Base-by-base conservation (phyloP, 768 basidiomycete species). In the Glaciozyma martinii region DNA sequence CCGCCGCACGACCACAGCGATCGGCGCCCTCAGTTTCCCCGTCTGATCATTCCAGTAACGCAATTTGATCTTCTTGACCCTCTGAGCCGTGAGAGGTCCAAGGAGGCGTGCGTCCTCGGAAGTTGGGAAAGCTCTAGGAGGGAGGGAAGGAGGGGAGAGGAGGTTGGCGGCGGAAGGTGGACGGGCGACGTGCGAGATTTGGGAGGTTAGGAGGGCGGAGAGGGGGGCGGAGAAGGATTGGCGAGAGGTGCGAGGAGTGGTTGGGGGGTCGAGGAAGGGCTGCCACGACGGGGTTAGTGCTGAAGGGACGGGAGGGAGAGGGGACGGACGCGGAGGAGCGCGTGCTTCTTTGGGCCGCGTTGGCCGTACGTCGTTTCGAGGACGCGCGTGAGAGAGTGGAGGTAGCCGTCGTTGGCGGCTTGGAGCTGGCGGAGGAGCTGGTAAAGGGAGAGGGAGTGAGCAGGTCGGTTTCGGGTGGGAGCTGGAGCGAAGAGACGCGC, bases 31-130 rank as follows among this genome's bases (percentile, higher is more conserved):
- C 6, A 66, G 23, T 47, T 70, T 70, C 56, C 60, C 62, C 33
- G 52, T 58, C 56, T 69, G 68, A 1, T 12, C 0, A 56, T 63
- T 69, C 64, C 64, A 69, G 55, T 55, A 69, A 25, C 64, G 33
- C 23, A 58, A 12, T 16, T 33, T 37, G 56, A 69, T 60, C 19
- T 61, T 62, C 16, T 23, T 37, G 15, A 61, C 47, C 5, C 71
- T 59, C 27, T 66, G 59, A 5, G 47, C 53, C 10, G 29, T 37
- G 10, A 72, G 46, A 18, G 63, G 56, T 1, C 71, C 69, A 16
- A 72, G 61, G 1, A 72, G 60, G 8, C 71, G 55, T 1, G 71
- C 71, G 30, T 67, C 68, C 44, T 70, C 69, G n/a, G 64, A 64
- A 3, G 37, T 25, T 2, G 65, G 68, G 30, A 70, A 65, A 50